Percentiles rank a stretch among this genome's conserved stretches.
phyloP scores from a whole-genome alignment of 169 alveolate species.

The Theileria orientalis region DNA sequence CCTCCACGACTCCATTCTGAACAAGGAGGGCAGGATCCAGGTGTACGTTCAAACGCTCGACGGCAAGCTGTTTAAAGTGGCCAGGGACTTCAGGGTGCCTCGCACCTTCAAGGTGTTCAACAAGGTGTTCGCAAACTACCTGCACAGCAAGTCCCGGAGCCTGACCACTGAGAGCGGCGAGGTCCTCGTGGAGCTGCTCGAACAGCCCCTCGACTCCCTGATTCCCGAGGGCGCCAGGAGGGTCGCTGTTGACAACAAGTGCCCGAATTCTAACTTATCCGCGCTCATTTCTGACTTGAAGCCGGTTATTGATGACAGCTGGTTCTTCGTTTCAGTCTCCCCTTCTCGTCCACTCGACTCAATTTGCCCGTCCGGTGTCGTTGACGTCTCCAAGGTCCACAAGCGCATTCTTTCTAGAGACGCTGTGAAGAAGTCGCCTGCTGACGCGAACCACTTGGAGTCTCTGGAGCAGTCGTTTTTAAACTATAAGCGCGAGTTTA shows the following conservation, averaged over 20 bases:
- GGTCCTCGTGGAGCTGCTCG: constrained; percentile 43
- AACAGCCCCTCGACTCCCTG: constrained; percentile 14
- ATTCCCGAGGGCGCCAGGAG: constrained; percentile 26
- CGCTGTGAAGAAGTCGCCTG: constrained; percentile 6
- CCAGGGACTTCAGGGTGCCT: constrained; percentile 73
- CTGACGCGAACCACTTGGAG: constrained; percentile 31
- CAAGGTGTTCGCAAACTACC: constrained; percentile 67
- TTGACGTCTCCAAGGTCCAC: constrained; percentile 27
- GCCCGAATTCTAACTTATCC: constrained; percentile 1
- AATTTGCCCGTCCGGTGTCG: constrained; percentile 24
- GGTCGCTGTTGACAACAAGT: constrained; percentile 42
- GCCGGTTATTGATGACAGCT: background rate
- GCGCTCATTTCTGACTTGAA: constrained; percentile 3
- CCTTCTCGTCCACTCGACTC: constrained; percentile 6
- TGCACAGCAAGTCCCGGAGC: constrained; percentile 36
- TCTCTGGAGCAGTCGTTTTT: constrained; percentile 19
- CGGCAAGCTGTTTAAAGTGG: constrained; percentile 51
- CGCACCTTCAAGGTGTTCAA: constrained; percentile 73
- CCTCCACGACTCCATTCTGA: constrained; percentile 70
- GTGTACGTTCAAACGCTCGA: constrained; percentile 70
- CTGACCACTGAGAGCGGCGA: constrained; percentile 56
- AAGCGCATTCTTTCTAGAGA: constrained; percentile 10
- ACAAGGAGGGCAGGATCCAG: constrained; percentile 65
- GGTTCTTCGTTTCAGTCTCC: constrained; percentile 31
- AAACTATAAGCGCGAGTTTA: background rate